Percentiles rank a stretch among this genome's conserved stretches.
Conservation (phyloP, 768 basidiomycete species). For the Phaeolepiota aurea region DNA sequence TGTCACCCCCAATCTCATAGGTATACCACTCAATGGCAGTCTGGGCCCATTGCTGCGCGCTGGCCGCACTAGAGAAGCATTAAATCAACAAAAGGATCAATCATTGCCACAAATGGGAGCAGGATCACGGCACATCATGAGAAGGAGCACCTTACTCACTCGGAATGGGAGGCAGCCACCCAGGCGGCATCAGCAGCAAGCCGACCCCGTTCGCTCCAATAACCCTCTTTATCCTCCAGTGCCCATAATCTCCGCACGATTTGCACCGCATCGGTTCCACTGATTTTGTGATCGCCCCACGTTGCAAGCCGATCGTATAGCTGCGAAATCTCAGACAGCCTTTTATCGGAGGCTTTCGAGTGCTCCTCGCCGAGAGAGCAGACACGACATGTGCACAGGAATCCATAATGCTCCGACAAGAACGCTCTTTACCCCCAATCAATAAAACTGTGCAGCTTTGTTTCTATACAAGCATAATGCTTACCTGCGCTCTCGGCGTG, state of each 20-base stretch:
- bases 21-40: conserved; percentile 45
- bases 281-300: conserved; percentile 40
- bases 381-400: conserved; percentile 48
- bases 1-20: conserved; percentile 49
- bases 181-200: conserved; percentile 53
- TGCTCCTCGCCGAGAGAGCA: conserved; percentile 44
- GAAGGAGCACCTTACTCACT: conserved; percentile 31
- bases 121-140: too few relatives aligned
- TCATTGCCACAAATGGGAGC: too few relatives aligned
- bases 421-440: conserved; percentile 29
- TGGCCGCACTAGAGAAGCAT: conserved; percentile 38
- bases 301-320: conserved; percentile 35
- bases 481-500: conserved; percentile 46
- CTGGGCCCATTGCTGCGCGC: conserved; percentile 41
- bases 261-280: conserved; percentile 40
- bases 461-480: conserved; percentile 4
- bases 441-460: neutral
- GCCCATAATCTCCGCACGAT: conserved; percentile 45
- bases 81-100: too few relatives aligned
- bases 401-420: conserved; percentile 44
- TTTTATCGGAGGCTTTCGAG: conserved; percentile 42
- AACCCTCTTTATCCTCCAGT: conserved; percentile 53
- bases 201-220: conserved; percentile 56
- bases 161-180: conserved; percentile 54
- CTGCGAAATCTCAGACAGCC: conserved; percentile 36